phyloP scores from a whole-genome alignment of 2,329 filamentous ascomycete species.

The Helotiales sp. region DNA sequence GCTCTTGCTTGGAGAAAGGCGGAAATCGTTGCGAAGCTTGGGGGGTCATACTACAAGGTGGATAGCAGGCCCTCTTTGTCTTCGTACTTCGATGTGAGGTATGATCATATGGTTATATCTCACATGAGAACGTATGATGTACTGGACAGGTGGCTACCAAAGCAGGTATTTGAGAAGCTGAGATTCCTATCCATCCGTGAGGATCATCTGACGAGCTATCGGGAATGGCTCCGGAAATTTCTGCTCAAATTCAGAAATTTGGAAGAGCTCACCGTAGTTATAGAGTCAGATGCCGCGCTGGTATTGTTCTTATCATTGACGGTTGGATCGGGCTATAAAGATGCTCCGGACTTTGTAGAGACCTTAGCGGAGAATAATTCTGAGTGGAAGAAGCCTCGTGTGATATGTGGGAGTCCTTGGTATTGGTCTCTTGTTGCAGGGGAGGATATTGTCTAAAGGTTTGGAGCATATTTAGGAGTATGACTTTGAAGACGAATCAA shows the following conservation, averaged over 20 bases:
- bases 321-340: neutral
- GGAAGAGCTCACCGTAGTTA: too few species aligned
- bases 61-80: neutral
- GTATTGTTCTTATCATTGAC: neutral
- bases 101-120: neutral
- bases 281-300: too few species aligned
- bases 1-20: neutral
- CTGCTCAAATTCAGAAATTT: neutral
- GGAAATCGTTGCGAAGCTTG: neutral
- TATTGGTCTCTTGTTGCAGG: too few species aligned
- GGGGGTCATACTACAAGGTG: neutral
- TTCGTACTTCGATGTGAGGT: neutral
- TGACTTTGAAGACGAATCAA: too few species aligned
- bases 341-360: neutral
- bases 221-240: neutral
- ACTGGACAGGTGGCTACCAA: neutral
- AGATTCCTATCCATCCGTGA: neutral
- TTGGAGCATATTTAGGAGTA: too few species aligned
- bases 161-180: neutral
- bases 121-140: neutral
- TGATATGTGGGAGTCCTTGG: too few species aligned
- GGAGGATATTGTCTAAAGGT: too few species aligned
- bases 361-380: neutral
- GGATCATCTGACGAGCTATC: neutral
- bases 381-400: neutral